phyloP scores from a whole-genome alignment of 2,329 filamentous ascomycete genomes.

The Pseudogymnoascus sp. region DNA sequence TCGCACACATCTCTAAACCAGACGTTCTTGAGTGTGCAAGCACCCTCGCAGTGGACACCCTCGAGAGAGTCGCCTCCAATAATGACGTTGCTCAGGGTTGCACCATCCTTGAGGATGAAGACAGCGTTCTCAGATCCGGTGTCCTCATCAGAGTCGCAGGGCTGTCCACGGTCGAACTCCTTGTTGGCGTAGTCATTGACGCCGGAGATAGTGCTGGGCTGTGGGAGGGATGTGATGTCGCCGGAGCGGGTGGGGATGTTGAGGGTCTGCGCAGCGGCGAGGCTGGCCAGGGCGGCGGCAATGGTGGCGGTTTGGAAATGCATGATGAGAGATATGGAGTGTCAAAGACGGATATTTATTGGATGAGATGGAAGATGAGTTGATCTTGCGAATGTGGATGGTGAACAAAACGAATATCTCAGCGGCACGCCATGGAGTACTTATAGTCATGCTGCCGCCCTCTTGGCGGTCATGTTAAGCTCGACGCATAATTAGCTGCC shows the following conservation, averaged over 20 bases:
- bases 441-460: not conserved
- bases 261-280: constrained; percentile 20
- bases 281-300: constrained; percentile 19
- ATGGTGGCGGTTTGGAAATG: constrained; percentile 19
- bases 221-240: constrained; percentile 16
- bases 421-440: not conserved
- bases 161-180: constrained; percentile 23
- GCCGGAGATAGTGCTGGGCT: constrained; percentile 17
- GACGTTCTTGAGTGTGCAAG: constrained; percentile 42
- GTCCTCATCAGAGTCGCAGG: constrained; percentile 21
- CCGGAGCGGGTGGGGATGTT: constrained; percentile 21
- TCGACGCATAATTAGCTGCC: constrained; percentile 1
- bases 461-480: not conserved
- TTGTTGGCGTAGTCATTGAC: constrained; percentile 21
- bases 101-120: constrained; percentile 47
- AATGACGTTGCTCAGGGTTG: constrained; percentile 47
- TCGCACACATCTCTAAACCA: constrained; percentile 31
- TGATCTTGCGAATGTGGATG: not conserved
- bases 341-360: not conserved
- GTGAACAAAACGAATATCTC: not conserved
- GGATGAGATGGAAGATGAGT: not conserved
- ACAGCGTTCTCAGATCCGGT: constrained; percentile 36
- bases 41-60: constrained; percentile 45
- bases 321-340: constrained; percentile 18
- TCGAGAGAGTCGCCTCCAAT: constrained; percentile 46